phyloP scores from a whole-genome alignment of 371 early-diverging fungal species.

The Circinella minor region DNA sequence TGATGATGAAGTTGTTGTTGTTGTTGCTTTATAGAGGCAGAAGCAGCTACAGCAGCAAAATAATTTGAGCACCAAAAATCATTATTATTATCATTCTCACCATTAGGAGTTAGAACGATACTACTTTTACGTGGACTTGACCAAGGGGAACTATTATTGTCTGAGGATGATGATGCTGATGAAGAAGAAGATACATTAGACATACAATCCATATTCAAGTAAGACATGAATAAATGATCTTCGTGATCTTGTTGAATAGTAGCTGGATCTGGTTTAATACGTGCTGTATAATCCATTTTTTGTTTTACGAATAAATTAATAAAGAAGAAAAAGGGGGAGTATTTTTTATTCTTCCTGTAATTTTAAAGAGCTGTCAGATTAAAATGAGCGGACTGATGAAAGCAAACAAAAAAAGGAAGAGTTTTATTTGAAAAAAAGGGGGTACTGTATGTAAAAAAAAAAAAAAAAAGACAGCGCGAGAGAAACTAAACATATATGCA shows the following conservation, averaged over 20 bases:
- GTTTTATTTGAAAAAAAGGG: slow-evolving; percentile 8
- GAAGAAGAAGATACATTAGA: slow-evolving; percentile 2
- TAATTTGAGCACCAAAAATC: neutral
- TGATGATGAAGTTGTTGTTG: neutral
- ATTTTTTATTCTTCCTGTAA: too few relatives aligned
- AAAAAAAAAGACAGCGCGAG: too few relatives aligned
- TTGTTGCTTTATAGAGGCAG: neutral
- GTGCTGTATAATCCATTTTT: neutral
- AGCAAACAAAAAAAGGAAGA: neutral
- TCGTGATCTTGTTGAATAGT: slow-evolving; percentile 30
- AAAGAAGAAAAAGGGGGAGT: slow-evolving; percentile 14
- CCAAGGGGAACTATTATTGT: neutral
- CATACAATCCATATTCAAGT: slow-evolving; percentile 41
- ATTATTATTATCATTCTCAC: neutral
- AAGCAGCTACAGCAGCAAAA: slow-evolving; percentile 1
- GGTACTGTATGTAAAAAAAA: neutral
- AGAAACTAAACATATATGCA: neutral
- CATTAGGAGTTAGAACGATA: neutral
- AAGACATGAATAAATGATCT: slow-evolving; percentile 43
- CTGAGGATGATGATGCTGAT: neutral
- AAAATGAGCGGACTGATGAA: too few relatives aligned
- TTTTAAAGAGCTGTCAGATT: slow-evolving; percentile 6
- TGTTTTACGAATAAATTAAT: slow-evolving; percentile 2
- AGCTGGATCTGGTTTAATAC: slow-evolving; percentile 35
- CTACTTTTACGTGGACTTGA: slow-evolving; percentile 5